phyloP scores from a whole-genome alignment of 2,329 filamentous ascomycete species.

The Aspergillus clavatus region DNA sequence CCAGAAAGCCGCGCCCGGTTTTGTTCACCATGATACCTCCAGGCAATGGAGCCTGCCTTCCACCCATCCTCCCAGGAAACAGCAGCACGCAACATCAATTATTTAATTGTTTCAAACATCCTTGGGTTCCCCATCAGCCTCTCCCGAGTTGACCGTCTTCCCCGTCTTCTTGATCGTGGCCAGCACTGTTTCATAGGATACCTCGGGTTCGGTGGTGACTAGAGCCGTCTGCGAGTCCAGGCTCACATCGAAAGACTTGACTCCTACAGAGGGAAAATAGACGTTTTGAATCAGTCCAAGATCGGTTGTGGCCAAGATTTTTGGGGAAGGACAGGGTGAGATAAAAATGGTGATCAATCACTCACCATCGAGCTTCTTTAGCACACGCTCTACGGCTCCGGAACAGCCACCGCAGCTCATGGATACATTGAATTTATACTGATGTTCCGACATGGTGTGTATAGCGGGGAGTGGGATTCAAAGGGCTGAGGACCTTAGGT shows the following conservation, averaged over 20 bases:
- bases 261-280: conserved; percentile 51
- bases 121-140: conserved; percentile 41
- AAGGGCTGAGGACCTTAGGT: too few species aligned
- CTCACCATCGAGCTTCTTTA: conserved; percentile 86
- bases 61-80: too few species aligned
- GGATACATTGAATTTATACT: conserved; percentile 88
- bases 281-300: background rate
- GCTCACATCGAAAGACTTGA: conserved; percentile 80
- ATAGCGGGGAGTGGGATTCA: too few species aligned
- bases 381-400: conserved; percentile 82
- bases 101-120: too few species aligned
- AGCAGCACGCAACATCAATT: too few species aligned
- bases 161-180: conserved; percentile 91
- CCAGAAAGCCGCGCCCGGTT: too few species aligned
- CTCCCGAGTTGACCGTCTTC: conserved; percentile 73
- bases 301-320: background rate
- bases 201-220: conserved; percentile 63
- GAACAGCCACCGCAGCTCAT: conserved; percentile 98
- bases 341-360: conserved; percentile 14
- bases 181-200: conserved; percentile 76
- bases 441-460: conserved; percentile 63
- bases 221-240: conserved; percentile 81
- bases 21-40: too few species aligned
- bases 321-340: background rate
- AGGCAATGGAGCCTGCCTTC: too few species aligned